Evolutionary conservation across 1,139 yeast genomes (phyloP).

Genomic region (Debaryomyces sp.): DNA sequence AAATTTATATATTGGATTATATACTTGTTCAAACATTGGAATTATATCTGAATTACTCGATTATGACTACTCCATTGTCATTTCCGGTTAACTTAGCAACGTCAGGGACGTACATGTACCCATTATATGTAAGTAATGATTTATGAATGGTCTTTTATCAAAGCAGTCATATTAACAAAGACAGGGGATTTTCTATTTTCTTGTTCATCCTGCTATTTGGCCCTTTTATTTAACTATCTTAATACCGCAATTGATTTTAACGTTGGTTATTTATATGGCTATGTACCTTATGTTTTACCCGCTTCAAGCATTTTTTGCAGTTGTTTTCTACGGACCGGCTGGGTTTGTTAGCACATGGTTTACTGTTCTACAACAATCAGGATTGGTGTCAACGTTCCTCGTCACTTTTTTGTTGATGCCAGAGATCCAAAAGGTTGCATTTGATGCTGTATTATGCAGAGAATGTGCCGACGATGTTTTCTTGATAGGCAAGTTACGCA

Average conservation of each 20-base stretch:
- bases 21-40: background rate
- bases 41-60: background rate
- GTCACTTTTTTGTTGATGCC: slow-evolving; percentile 59
- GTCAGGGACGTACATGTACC: slow-evolving; percentile 30
- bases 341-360: slow-evolving; percentile 58
- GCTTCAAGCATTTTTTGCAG: slow-evolving; percentile 45
- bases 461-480: slow-evolving; percentile 56
- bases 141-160: background rate
- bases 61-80: background rate
- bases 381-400: slow-evolving; percentile 51
- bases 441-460: slow-evolving; percentile 57
- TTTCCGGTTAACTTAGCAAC: slow-evolving; percentile 19
- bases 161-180: slow-evolving; percentile 4
- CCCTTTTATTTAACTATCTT: slow-evolving; percentile 49
- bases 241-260: slow-evolving; percentile 53
- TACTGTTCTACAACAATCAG: slow-evolving; percentile 54
- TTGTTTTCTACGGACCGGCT: slow-evolving; percentile 56
- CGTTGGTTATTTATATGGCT: slow-evolving; percentile 41
- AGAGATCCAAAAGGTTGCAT: slow-evolving; percentile 53
- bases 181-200: slow-evolving; percentile 49
- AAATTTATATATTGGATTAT: background rate
- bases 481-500: slow-evolving; percentile 44
- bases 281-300: slow-evolving; percentile 50
- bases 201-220: slow-evolving; percentile 52
- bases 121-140: slow-evolving; percentile 25